A percentile compares a stretch with the other conserved stretches of the same genome.
phyloP scores from a whole-genome alignment of 768 basidiomycete genomes.

The Mycena polygramma region DNA sequence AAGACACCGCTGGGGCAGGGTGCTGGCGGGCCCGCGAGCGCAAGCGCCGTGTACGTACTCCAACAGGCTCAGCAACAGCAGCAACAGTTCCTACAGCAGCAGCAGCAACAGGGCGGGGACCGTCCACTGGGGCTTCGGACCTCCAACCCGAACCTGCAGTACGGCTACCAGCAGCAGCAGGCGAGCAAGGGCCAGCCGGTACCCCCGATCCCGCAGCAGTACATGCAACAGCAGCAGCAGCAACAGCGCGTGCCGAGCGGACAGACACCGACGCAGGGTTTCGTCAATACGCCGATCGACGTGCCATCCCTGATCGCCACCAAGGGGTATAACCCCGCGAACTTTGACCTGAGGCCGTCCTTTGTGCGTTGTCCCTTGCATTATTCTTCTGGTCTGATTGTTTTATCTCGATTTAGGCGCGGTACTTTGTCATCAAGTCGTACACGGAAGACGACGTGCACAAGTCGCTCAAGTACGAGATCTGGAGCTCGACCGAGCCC shows the following conservation, averaged over 20 bases:
- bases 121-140: slow-evolving; percentile 59
- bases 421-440: slow-evolving; percentile 98
- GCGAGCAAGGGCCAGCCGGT: slow-evolving; percentile 67
- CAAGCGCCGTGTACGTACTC: slow-evolving; percentile 56
- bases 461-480: slow-evolving; percentile 97
- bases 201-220: slow-evolving; percentile 81
- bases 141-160: slow-evolving; percentile 80
- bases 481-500: slow-evolving; percentile 97
- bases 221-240: slow-evolving; percentile 58
- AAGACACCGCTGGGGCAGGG: slow-evolving; percentile 67
- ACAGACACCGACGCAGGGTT: slow-evolving; percentile 59
- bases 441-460: slow-evolving; percentile 99
- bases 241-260: slow-evolving; percentile 43
- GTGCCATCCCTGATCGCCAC: slow-evolving; percentile 86
- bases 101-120: slow-evolving; percentile 43
- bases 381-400: not conserved
- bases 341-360: slow-evolving; percentile 84
- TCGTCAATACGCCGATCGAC: slow-evolving; percentile 78
- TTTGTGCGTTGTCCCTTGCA: slow-evolving; percentile 65
- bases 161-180: slow-evolving; percentile 67
- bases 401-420: slow-evolving; percentile 63
- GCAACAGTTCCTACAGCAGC: slow-evolving; percentile 49
- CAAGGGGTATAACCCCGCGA: slow-evolving; percentile 92
- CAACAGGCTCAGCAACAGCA: slow-evolving; percentile 58
- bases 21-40: slow-evolving; percentile 62